These are phyloP conservation scores for Mucor sp. DNA, from an alignment of 371 early-diverging fungal species.

Conservation along the genomic window DNA sequence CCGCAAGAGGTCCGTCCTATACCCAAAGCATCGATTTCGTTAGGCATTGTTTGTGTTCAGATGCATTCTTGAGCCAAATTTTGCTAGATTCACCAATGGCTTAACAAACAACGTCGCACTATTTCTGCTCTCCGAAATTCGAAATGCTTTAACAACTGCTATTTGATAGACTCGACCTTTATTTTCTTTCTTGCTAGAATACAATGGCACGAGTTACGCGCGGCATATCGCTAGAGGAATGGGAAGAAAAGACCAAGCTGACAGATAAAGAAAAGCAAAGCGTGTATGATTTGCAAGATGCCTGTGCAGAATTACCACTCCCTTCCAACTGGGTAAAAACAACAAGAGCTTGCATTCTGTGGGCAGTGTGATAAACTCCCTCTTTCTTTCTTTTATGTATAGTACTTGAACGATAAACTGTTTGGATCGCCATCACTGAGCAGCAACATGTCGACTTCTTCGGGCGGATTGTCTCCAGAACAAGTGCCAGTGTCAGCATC, in stretches of 20 bases:
- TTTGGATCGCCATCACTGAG: conserved; percentile 23
- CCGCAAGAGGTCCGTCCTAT: neutral
- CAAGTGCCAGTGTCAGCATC: neutral
- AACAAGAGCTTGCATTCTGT: neutral
- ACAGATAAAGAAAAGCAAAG: conserved; percentile 61
- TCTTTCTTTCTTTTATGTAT: neutral
- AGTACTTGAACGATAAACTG: conserved; percentile 32
- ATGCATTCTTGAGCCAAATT: neutral
- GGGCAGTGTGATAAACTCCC: too few species aligned
- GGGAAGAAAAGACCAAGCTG: conserved; percentile 68
- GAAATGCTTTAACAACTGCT: neutral
- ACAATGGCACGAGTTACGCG: conserved; percentile 38
- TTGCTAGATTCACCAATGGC: neutral
- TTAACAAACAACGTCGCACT: neutral
- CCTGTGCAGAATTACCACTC: conserved; percentile 69
- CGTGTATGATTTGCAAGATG: conserved; percentile 66
- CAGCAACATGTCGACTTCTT: conserved; percentile 23
- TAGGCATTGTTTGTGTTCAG: neutral
- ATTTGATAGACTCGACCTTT: neutral
- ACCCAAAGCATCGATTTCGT: neutral
- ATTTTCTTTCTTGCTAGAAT: neutral
- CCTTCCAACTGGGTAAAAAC: conserved; percentile 57
- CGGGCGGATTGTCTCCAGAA: conserved; percentile 45
- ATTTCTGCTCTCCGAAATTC: neutral
- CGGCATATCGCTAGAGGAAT: conserved; percentile 61